These are phyloP conservation scores for Leonotis leonurus DNA, from an alignment of 257 asterid species.

Conservation along the genomic window DNA sequence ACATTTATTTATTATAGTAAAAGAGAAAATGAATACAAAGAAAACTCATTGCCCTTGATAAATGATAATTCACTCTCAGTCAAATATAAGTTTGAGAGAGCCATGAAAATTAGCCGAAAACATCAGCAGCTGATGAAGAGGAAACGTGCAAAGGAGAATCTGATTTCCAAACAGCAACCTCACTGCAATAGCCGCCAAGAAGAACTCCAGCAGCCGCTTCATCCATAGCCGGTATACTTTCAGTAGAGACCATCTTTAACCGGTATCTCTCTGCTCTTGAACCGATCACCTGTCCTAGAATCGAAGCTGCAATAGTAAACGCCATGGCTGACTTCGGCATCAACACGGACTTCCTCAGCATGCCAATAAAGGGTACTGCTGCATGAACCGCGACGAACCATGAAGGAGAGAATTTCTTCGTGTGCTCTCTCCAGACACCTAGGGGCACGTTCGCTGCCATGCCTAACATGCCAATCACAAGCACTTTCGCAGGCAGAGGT, in stretches of 20 bases:
- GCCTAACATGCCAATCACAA: conserved; percentile 67
- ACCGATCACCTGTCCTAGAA: conserved; percentile 87
- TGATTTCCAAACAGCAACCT: conserved; percentile 15
- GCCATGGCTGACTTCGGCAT: conserved; percentile 99
- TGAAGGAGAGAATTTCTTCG: conserved; percentile 70
- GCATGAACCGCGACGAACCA: conserved; percentile 96
- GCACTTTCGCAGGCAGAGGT: conserved; percentile 70
- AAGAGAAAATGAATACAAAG: no score
- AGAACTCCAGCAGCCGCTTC: conserved; percentile 16
- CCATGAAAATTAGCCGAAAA: conserved; percentile 6
- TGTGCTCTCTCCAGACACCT: conserved; percentile 94
- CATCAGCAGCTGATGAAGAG: conserved; percentile 18
- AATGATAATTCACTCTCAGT: no score
- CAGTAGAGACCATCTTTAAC: conserved; percentile 15
- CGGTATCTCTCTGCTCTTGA: conserved; percentile 74
- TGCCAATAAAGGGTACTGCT: conserved; percentile 92
- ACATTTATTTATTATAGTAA: no score
- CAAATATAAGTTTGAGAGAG: not conserved
- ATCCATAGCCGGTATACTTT: not conserved
- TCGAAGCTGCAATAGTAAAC: conserved; percentile 84
- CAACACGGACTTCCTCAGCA: conserved; percentile 75
- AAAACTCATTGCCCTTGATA: no score
- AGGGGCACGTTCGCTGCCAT: conserved; percentile 82
- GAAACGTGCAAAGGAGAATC: conserved; percentile 12
- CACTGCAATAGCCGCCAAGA: conserved; percentile 18